phyloP scores from a whole-genome alignment of 1,139 yeast species.

The Candida pseudocylindracea region DNA sequence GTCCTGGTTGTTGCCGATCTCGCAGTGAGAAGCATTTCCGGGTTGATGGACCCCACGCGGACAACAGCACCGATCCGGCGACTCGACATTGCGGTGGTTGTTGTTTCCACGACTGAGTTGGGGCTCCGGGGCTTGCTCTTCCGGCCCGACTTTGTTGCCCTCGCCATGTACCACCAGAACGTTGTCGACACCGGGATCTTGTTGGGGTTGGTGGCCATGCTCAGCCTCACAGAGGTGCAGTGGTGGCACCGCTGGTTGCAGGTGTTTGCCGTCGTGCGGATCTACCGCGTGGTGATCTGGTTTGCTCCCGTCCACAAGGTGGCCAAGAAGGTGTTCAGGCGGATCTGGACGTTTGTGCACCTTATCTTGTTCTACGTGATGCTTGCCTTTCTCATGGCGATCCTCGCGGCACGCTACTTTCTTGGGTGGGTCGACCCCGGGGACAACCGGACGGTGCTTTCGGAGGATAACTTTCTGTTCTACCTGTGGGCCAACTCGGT shows the following conservation, averaged over 20 bases:
- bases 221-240: conserved; percentile 20
- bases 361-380: conserved; percentile 56
- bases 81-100: too few relatives aligned
- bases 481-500: conserved; percentile 54
- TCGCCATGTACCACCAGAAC: conserved; percentile 34
- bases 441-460: conserved; percentile 16
- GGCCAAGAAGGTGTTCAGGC: conserved; percentile 21
- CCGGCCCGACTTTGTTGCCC: conserved; percentile 36
- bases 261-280: conserved; percentile 48
- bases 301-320: conserved; percentile 15
- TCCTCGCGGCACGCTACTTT: conserved; percentile 47
- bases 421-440: conserved; percentile 42
- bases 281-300: conserved; percentile 69
- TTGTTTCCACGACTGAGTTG: conserved; percentile 37
- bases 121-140: conserved; percentile 31
- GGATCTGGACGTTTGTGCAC: conserved; percentile 37
- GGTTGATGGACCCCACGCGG: too few relatives aligned
- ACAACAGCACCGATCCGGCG: too few relatives aligned
- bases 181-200: conserved; percentile 38
- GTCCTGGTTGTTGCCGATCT: too few relatives aligned
- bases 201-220: conserved; percentile 33
- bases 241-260: conserved; percentile 64
- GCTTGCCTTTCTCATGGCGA: conserved; percentile 35
- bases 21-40: too few relatives aligned
- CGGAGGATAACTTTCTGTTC: conserved; percentile 23